Percentiles rank a stretch among this genome's conserved stretches.
phyloP scores from a whole-genome alignment of 768 basidiomycete species.

The Tricholoma hemisulphureum region DNA sequence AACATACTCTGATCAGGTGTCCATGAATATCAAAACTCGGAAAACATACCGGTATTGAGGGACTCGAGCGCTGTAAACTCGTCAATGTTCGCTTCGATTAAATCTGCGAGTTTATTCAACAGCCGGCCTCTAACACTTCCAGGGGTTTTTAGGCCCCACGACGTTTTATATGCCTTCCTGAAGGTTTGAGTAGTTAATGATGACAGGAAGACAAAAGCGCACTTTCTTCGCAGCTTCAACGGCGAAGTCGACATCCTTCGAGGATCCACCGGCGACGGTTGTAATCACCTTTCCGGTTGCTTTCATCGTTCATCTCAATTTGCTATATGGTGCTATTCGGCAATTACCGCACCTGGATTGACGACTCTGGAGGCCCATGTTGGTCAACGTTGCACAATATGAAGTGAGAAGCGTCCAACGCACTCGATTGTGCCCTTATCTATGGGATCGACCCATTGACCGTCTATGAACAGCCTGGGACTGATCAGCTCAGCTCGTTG shows the following conservation, averaged over 20 bases:
- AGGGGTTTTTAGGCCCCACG: constrained; percentile 56
- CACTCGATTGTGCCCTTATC: constrained; percentile 20
- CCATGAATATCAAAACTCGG: constrained; percentile 25
- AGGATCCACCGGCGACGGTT: background rate
- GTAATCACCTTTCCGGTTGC: constrained; percentile 1
- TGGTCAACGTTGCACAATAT: background rate
- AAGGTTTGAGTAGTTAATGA: background rate
- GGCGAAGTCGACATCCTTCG: background rate
- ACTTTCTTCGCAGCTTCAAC: background rate
- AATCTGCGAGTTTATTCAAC: constrained; percentile 51
- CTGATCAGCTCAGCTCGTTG: constrained; percentile 11
- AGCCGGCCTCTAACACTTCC: constrained; percentile 47
- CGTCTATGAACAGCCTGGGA: background rate
- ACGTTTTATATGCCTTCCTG: constrained; percentile 35
- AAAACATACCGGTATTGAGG: constrained; percentile 53
- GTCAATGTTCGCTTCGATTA: constrained; percentile 54
- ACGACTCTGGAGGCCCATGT: background rate
- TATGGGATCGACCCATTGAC: background rate
- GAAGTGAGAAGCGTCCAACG: background rate
- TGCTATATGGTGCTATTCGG: too few relatives aligned
- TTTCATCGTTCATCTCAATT: background rate
- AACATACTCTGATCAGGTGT: background rate
- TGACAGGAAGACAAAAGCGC: background rate
- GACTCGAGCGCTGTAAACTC: constrained; percentile 64
- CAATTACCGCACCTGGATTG: background rate